A percentile compares a stretch with the other conserved stretches of the same genome.
Evolutionary conservation across 495 filamentous ascomycete species (phyloP).

Genomic region (Penicillium cataractarum): DNA sequence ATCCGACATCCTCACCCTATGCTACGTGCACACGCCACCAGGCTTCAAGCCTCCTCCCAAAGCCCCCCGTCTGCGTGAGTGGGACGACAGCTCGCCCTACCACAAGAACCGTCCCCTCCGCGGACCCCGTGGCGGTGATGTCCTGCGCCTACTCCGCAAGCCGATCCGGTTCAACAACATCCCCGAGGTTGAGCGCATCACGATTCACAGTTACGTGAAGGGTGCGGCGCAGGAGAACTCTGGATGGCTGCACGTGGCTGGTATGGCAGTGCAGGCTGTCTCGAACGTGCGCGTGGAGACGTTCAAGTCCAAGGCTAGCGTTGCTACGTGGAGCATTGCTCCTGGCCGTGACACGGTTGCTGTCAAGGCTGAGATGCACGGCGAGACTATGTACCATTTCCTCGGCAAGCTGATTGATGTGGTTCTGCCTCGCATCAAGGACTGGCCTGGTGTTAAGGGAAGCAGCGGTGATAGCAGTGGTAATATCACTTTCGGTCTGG

Average conservation of each 20-base stretch:
- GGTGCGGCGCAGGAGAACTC: conserved; percentile 62
- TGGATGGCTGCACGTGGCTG: conserved; percentile 74
- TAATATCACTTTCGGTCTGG: conserved; percentile 82
- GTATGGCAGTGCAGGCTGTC: conserved; percentile 82
- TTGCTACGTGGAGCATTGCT: conserved; percentile 66
- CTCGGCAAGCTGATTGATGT: conserved; percentile 82
- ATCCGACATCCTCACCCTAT: conserved; percentile 86
- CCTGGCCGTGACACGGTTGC: conserved; percentile 52
- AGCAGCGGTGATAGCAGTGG: conserved; percentile 79
- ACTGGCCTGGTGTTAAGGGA: conserved; percentile 83
- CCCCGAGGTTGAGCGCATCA: conserved; percentile 78
- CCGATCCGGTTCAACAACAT: conserved; percentile 85
- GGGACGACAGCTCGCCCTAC: conserved; percentile 91
- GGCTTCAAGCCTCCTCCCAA: conserved; percentile 67
- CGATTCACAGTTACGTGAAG: conserved; percentile 73
- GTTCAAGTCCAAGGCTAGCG: conserved; percentile 66
- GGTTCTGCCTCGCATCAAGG: conserved; percentile 92
- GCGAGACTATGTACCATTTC: conserved; percentile 87
- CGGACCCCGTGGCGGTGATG: conserved; percentile 72
- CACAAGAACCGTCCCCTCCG: conserved; percentile 87
- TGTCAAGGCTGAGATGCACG: conserved; percentile 70
- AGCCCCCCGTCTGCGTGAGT: conserved; percentile 74
- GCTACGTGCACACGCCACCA: conserved; percentile 79
- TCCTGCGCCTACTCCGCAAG: conserved; percentile 71
- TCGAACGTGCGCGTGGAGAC: conserved; percentile 74